Evolutionary conservation across 2,329 filamentous ascomycete species (phyloP).

Genomic region (Myriosclerotinia scirpicola): DNA sequence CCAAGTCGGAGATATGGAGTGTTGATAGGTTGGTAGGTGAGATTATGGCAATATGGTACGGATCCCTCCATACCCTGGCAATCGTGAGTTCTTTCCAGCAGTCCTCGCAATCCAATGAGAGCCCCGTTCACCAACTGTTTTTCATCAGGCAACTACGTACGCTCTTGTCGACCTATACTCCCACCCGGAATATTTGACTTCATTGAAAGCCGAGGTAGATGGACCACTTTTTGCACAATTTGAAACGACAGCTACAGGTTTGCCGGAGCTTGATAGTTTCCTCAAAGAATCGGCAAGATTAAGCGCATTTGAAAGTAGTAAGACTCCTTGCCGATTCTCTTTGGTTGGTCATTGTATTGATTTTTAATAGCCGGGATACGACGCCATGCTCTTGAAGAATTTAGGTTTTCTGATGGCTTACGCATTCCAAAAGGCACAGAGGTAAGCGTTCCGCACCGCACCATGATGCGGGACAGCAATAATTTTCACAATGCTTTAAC

Average conservation of each 20-base stretch:
- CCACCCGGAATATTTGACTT: neutral
- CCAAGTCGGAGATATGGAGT: neutral
- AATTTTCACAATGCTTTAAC: neutral
- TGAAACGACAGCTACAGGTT: conserved; percentile 2
- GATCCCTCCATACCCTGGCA: neutral
- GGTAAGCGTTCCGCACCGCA: neutral
- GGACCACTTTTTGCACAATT: neutral
- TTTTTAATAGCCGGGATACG: neutral
- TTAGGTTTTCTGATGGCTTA: neutral
- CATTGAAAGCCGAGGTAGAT: neutral
- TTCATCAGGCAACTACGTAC: neutral
- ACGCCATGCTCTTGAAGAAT: neutral
- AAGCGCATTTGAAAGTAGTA: neutral
- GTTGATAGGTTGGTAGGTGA: conserved; percentile 1
- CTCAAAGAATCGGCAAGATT: neutral
- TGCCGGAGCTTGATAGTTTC: conserved; percentile 1
- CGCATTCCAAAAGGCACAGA: neutral
- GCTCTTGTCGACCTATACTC: neutral
- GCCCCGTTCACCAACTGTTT: neutral
- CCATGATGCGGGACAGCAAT: neutral
- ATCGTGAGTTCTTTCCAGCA: neutral
- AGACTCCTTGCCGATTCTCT: neutral
- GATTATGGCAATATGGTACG: conserved; percentile 3
- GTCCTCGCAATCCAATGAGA: neutral
- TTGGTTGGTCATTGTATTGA: neutral